Evolutionary conservation across 2,329 filamentous ascomycete species (phyloP), one percentile per base, ranked within the genome.

Genomic region (Pseudocercospora fuligena): DNA sequence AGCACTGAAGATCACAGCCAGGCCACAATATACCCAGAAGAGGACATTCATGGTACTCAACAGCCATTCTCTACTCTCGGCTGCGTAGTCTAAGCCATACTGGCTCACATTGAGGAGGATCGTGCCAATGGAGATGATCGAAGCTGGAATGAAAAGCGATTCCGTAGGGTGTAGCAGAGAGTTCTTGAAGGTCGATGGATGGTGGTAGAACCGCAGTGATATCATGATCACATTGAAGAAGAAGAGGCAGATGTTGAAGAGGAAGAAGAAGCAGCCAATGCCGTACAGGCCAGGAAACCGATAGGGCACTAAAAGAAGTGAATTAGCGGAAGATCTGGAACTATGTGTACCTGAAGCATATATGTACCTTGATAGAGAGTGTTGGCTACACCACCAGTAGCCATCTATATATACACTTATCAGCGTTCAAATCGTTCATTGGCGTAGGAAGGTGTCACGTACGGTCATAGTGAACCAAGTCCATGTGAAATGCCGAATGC

Each of bases 101-200:
- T 95, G 88, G 49, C 89, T 90, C 31, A 91, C 87, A 70, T 93
- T 94, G 73, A 92, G 78, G 60, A 84, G 70, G 49, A 84, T 83
- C 0, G 82, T 84, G 9, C 90, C 92, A 67, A 91, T 85, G 16
- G 90, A 92, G 65, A 91, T 88, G 9, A 84, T 80, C 3, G 83
- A 87, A 1, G 92, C 87, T 0, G 91, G 91, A 16, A 92, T 88
- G 75, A 94, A 95, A 0, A 94, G 82, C 9, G 88, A 90, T 75
- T 96, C 92, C 0, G 90, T 89, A 12, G 92, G 91, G 79, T 94
- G 92, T 6, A 88, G 82, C 66, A 95, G 90, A 0, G 90, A 92
- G 14, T 87, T 83, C 65, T 84, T 85, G 75, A 94, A 92, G 8
- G 89, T 92, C 19, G 89, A 87, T 0, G 90, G 90, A 64, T 89